phyloP scores from a whole-genome alignment of 1,284 basidiomycete genomes.

The Apiotrichum brassicae region DNA sequence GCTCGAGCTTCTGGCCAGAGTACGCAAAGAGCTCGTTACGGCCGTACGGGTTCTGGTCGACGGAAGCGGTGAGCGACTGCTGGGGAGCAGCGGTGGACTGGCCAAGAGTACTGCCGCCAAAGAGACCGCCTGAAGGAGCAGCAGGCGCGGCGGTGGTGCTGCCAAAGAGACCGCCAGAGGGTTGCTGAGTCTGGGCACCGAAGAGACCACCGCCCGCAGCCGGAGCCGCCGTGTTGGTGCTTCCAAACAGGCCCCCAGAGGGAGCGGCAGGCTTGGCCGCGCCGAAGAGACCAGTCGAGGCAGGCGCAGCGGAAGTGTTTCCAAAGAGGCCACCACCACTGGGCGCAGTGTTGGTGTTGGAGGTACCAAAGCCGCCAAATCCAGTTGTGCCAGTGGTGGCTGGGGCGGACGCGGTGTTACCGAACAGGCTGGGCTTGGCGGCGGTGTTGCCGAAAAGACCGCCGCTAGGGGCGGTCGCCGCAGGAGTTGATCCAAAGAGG shows the following conservation, averaged over 20 bases:
- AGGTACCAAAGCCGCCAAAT: constrained; percentile 47
- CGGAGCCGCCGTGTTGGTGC: constrained; percentile 21
- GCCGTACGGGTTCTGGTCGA: constrained; percentile 81
- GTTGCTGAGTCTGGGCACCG: constrained; percentile 9
- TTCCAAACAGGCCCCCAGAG: constrained; percentile 47
- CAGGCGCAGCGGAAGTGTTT: constrained; percentile 21
- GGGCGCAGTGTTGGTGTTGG: constrained; percentile 29
- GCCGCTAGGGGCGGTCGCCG: constrained; percentile 7
- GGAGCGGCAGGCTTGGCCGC: constrained; percentile 41
- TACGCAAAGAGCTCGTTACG: constrained; percentile 58
- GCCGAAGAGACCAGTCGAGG: constrained; percentile 24
- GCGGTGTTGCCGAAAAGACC: constrained; percentile 7
- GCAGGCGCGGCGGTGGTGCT: constrained; percentile 12
- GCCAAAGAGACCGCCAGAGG: constrained; percentile 29
- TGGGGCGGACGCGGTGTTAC: constrained; percentile 32
- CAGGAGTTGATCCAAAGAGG: constrained; percentile 50
- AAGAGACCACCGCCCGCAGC: constrained; percentile 21
- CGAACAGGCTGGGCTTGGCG: constrained; percentile 27
- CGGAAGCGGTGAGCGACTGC: constrained; percentile 64
- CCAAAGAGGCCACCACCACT: constrained; percentile 40
- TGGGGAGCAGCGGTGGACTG: constrained; percentile 30
- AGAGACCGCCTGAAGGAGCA: constrained; percentile 10
- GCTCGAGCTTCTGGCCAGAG: constrained; percentile 40
- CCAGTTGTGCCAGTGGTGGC: constrained; percentile 3
- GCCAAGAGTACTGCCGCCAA: constrained; percentile 26